Evolutionary conservation across 2,329 filamentous ascomycete genomes (phyloP).

Genomic region (Fusarium siculi): DNA sequence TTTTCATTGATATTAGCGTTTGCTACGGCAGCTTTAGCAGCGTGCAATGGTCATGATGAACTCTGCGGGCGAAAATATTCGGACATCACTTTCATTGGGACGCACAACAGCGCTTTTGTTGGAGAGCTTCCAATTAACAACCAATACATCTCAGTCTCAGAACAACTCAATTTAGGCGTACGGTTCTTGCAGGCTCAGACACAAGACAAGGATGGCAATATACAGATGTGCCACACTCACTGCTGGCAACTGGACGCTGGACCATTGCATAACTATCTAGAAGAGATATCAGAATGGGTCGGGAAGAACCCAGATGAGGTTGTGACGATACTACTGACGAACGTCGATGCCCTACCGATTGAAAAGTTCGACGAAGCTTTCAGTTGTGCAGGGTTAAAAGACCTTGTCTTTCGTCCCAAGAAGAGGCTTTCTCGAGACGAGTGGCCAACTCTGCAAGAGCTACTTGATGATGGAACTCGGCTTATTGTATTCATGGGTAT

Average conservation of each 20-base stretch:
- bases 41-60: constrained; percentile 67
- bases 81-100: constrained; percentile 69
- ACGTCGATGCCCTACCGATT: constrained; percentile 67
- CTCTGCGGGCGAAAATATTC: constrained; percentile 69
- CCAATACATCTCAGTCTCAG: constrained; percentile 67
- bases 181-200: constrained; percentile 74
- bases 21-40: constrained; percentile 34
- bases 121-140: constrained; percentile 65
- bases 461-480: constrained; percentile 71
- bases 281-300: constrained; percentile 69
- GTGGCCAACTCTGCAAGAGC: constrained; percentile 75
- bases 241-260: constrained; percentile 71
- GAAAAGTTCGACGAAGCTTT: constrained; percentile 66
- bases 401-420: constrained; percentile 66
- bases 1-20: constrained; percentile 30
- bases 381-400: constrained; percentile 62
- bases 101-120: constrained; percentile 74
- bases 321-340: constrained; percentile 71
- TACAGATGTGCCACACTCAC: constrained; percentile 73
- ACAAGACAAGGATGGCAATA: constrained; percentile 60
- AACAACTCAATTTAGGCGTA: constrained; percentile 70
- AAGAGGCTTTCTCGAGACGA: constrained; percentile 55
- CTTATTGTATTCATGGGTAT: constrained; percentile 77
- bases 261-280: constrained; percentile 64
- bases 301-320: constrained; percentile 69